A percentile compares a stretch with the other conserved stretches of the same genome.
Conservation (phyloP, 139 green algal genomes). For the Closterium sp. region DNA sequence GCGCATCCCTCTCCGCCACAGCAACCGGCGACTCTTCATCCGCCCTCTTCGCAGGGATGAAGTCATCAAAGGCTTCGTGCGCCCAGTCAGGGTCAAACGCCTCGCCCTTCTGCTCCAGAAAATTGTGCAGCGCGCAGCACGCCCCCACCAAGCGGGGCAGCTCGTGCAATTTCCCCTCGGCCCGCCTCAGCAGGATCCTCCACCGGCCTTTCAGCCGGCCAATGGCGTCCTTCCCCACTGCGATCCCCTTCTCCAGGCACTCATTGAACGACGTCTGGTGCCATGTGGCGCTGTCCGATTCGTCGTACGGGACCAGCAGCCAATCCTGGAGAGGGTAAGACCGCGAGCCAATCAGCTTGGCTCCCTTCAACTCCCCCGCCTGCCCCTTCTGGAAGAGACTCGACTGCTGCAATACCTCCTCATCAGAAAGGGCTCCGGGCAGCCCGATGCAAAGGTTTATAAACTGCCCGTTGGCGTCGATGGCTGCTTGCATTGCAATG, state of each 20-base stretch:
- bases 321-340: slow-evolving; percentile 32
- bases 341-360: neutral
- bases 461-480: slow-evolving; percentile 28
- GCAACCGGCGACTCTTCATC: neutral
- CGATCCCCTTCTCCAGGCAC: slow-evolving; percentile 6
- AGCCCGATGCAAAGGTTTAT: slow-evolving; percentile 41
- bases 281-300: slow-evolving; percentile 12
- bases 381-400: slow-evolving; percentile 20
- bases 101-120: slow-evolving; percentile 25
- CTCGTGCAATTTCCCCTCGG: slow-evolving; percentile 44
- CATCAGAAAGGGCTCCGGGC: slow-evolving; percentile 25
- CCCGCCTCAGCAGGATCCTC: slow-evolving; percentile 21
- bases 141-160: slow-evolving; percentile 32
- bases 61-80: neutral
- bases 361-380: neutral
- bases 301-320: slow-evolving; percentile 31
- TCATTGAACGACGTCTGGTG: slow-evolving; percentile 32
- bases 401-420: slow-evolving; percentile 36
- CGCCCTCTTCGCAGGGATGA: neutral
- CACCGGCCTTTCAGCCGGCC: slow-evolving; percentile 32
- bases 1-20: neutral
- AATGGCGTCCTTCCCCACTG: slow-evolving; percentile 34
- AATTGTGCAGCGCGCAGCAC: slow-evolving; percentile 42
- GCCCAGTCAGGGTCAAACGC: slow-evolving; percentile 13
- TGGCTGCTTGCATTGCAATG: slow-evolving; percentile 13